Evolutionary conservation across 768 basidiomycete species (phyloP), one percentile per base, ranked within the genome.

Genomic region (Coprinellus micaceus): DNA sequence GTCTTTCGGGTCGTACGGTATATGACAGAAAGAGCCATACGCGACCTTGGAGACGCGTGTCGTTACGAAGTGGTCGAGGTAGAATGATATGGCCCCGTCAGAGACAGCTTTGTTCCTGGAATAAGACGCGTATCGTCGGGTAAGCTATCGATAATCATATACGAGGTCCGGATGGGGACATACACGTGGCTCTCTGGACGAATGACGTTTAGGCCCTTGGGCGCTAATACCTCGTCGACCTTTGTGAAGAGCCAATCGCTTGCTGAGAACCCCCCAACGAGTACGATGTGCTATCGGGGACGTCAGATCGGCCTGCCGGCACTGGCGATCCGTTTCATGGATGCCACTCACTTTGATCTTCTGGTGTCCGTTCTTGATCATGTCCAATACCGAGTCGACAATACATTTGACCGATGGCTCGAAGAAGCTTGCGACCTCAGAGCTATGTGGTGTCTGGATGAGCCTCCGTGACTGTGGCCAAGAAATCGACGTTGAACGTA

Each of bases 261-360:
- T 1, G 81, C 80, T 12, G 79, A 77, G 63, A 83, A 84, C 0
- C 82, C 82, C 22, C 83, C 82, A 4, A 84, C 82, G 2, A 85
- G 73, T 26, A 78, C 70, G 25, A 77, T 70, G 21, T 37, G 36
- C 36, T 37, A 19, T 9, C 9, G 9, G 9, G 9, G 36, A 37
- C 9, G 36, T 37, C 36, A 37, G 36, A 17, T 9, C 36, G 36
- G 9, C 9, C 36, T 37, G 9, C 9, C 54, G 41, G 40, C 46
- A 36, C 21, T 29, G 26, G 15, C 13, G 29, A 48, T 13, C n/a
- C 19, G 25, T 49, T 48, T 6, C 10, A 5, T 17, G 25, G n/a
- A 15, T 3, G 12, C 7, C 26, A 46, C 70, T 25, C 19, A 74
- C 75, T 13, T 69, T 67, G 24, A 77, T 68, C 1, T 67, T 58